Base-by-base conservation (phyloP, 1,284 basidiomycete genomes). In the Trametes versicolor region DNA sequence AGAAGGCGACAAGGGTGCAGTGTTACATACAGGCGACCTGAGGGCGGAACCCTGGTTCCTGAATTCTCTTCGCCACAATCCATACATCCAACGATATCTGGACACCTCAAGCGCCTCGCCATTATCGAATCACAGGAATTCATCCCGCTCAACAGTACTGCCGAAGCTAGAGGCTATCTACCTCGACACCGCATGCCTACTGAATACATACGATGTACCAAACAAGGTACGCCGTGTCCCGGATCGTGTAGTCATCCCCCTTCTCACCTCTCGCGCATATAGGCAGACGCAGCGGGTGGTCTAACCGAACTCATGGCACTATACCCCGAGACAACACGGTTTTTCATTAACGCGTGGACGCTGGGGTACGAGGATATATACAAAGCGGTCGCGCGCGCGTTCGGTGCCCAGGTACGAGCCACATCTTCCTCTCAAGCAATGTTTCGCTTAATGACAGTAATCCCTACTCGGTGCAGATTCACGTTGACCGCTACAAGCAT, bases 341-440 rank as follows among this genome's bases (percentile, higher is more conserved):
- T 98, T 79, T 98, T 94, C 79, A 83, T 98, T 67, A 96, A 98
- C 71, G 77, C 86, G 0, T 98, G 97, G 96, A 98, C 96, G 0
- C 96, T 93, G 89, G 96, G 97, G 0, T 95, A 95, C 74, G 94
- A 96, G 76, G 92, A 95, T 51, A 80, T 95, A 19, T 80, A 96
- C 34, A 94, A 94, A 73, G 91, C 84, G 0, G 80, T 97, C 2
- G 85, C 91, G 0, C 78, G 81, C 2, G 78, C 81, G 0, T 97
- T 96, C 71, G 78, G 84, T 41, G 81, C 82, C 47, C 82, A 84
- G 77, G 93, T 93, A 69, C 13, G 65, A 47, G 17, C 47, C 48
- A 36, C 25, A 36, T 39, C 12, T 36, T 25, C 2, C 6, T 4
- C 17, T 8, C 23, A 9, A 10, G 2, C 21, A 4, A 12, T 32